Percentiles rank a stretch among this genome's conserved stretches.
Evolutionary conservation across 129 eudicot species (phyloP).

Genomic region (Centaurea solstitialis): DNA sequence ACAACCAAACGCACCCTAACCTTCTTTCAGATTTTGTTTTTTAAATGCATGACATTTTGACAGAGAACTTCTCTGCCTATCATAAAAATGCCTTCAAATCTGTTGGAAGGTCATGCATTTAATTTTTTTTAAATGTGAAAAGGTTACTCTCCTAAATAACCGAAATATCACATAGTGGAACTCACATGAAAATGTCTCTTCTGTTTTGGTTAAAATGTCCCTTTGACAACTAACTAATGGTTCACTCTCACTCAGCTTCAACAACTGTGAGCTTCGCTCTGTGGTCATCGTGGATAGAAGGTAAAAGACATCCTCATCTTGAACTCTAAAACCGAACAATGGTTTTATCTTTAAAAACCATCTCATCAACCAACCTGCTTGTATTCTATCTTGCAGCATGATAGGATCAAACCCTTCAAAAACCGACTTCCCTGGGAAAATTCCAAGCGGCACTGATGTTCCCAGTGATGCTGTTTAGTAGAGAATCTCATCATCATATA

Average conservation of each 20-base stretch:
- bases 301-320: constrained; percentile 27
- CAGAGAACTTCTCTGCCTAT: background rate
- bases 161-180: background rate
- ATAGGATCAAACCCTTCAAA: constrained; percentile 52
- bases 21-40: background rate
- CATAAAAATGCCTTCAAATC: background rate
- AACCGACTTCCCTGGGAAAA: constrained; percentile 73
- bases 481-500: constrained; percentile 1
- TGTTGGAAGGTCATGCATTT: background rate
- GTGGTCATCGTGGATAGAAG: constrained; percentile 75
- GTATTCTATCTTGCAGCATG: constrained; percentile 52
- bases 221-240: background rate
- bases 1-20: too few species aligned
- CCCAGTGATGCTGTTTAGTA: constrained; percentile 54
- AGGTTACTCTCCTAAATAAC: background rate
- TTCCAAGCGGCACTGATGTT: constrained; percentile 64
- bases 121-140: too few species aligned
- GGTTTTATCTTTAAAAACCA: background rate
- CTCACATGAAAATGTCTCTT: background rate
- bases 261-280: constrained; percentile 90
- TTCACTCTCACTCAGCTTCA: constrained; percentile 50
- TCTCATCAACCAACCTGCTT: background rate
- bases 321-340: background rate
- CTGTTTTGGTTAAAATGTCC: background rate
- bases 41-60: background rate